Conservation (phyloP, 2,329 filamentous ascomycete species). For the Blastomyces silverae region DNA sequence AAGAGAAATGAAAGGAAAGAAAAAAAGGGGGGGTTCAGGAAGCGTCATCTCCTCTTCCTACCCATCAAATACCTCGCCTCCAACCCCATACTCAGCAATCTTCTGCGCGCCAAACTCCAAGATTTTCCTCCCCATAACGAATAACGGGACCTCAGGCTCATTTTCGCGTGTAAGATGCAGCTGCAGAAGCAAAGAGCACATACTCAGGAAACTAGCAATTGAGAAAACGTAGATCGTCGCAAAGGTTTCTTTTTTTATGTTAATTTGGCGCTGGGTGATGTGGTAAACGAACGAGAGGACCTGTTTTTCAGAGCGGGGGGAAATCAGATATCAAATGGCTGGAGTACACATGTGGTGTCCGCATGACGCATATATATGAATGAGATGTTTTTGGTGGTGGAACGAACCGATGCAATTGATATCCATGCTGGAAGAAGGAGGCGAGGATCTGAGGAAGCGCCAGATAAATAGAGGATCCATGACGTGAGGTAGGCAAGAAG, state of each 20-base stretch:
- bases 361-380: neutral
- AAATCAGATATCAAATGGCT: neutral
- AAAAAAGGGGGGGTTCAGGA: neutral
- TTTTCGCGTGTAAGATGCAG: slow-evolving; percentile 57
- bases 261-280: slow-evolving; percentile 68
- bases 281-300: slow-evolving; percentile 69
- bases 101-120: slow-evolving; percentile 35
- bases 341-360: neutral
- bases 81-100: slow-evolving; percentile 7
- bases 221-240: slow-evolving; percentile 72
- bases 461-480: slow-evolving; percentile 62
- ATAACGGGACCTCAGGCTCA: slow-evolving; percentile 55
- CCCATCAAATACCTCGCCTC: neutral
- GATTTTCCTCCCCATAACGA: slow-evolving; percentile 43
- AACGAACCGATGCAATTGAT: slow-evolving; percentile 61
- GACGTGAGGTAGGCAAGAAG: slow-evolving; percentile 70
- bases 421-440: slow-evolving; percentile 72
- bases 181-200: slow-evolving; percentile 62
- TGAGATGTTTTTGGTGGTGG: neutral
- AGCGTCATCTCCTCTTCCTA: neutral
- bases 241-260: slow-evolving; percentile 70
- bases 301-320: slow-evolving; percentile 34
- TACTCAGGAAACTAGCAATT: slow-evolving; percentile 67
- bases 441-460: slow-evolving; percentile 62
- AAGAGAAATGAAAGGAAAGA: neutral